Percentiles rank a stretch among this genome's conserved stretches.
These are phyloP conservation scores for Tetracladium setigerum DNA, from an alignment of 495 filamentous ascomycete genomes.

Conservation along the genomic window DNA sequence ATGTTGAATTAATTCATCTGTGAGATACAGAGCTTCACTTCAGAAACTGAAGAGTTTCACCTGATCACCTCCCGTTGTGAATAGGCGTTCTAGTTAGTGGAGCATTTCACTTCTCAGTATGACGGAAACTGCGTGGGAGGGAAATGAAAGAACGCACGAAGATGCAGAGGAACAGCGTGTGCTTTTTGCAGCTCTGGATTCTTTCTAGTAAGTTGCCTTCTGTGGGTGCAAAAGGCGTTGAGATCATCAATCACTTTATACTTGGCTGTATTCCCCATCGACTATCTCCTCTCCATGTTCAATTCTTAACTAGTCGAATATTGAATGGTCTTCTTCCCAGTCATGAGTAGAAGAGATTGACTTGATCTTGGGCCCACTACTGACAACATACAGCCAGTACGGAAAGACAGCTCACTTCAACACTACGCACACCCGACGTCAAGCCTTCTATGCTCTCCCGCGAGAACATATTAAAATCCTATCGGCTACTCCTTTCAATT, in stretches of 20 bases:
- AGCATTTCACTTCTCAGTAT: not conserved
- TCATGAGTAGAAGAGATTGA: constrained; percentile 6
- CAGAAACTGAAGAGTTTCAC: too few relatives aligned
- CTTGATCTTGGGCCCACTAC: not conserved
- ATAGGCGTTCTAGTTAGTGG: too few relatives aligned
- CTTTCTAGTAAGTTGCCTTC: constrained; percentile 62
- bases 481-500: constrained; percentile 69
- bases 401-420: constrained; percentile 75
- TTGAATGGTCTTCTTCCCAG: too few relatives aligned
- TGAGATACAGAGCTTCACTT: too few relatives aligned
- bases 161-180: constrained; percentile 72
- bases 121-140: constrained; percentile 15
- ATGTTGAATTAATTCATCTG: too few relatives aligned
- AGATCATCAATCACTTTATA: not conserved
- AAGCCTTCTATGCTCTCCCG: constrained; percentile 87
- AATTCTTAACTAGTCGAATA: not conserved
- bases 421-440: constrained; percentile 79
- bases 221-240: not conserved
- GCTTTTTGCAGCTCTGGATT: constrained; percentile 71
- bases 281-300: not conserved
- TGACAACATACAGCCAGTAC: constrained; percentile 56
- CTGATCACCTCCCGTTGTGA: too few relatives aligned
- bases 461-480: constrained; percentile 74
- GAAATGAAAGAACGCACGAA: constrained; percentile 30
- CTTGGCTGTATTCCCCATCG: not conserved